A percentile compares a stretch with the other conserved stretches of the same genome.
These are phyloP conservation scores for Pleurotus pulmonarius DNA, from an alignment of 768 basidiomycete genomes.

Conservation along the genomic window DNA sequence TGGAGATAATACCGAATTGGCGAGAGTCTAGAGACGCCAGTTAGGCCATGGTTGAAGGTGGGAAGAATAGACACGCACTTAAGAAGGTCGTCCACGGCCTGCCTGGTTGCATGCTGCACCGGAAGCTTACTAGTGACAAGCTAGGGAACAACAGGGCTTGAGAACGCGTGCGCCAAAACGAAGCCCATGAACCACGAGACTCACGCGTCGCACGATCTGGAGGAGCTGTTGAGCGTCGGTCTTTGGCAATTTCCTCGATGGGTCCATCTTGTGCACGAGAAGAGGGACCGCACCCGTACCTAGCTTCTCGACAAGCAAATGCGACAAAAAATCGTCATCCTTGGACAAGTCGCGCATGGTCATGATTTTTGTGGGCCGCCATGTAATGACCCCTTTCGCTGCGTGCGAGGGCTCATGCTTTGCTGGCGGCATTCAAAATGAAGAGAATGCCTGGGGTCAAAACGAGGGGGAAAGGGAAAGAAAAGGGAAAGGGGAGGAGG, in stretches of 20 bases:
- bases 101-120: conserved; percentile 56
- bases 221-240: conserved; percentile 67
- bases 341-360: conserved; percentile 86
- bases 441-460: not conserved
- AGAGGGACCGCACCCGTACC: conserved; percentile 79
- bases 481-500: conserved; percentile 13
- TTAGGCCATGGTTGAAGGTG: conserved; percentile 17
- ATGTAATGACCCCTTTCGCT: conserved; percentile 35
- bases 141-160: conserved; percentile 30
- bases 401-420: conserved; percentile 27
- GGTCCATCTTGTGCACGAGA: conserved; percentile 88
- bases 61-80: conserved; percentile 43
- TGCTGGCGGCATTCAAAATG: conserved; percentile 12
- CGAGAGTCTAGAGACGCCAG: conserved; percentile 47
- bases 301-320: conserved; percentile 85
- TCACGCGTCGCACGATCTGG: conserved; percentile 73
- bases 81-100: conserved; percentile 77
- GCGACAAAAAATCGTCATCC: conserved; percentile 89
- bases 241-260: conserved; percentile 72
- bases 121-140: conserved; percentile 55
- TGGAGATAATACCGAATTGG: conserved; percentile 77
- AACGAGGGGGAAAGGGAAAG: conserved; percentile 8
- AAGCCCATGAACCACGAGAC: conserved; percentile 26
- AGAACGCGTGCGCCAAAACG: conserved; percentile 19
- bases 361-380: conserved; percentile 88